These are phyloP conservation scores for Hydnomerulius pinastri DNA, from an alignment of 768 basidiomycete genomes.

Conservation along the genomic window DNA sequence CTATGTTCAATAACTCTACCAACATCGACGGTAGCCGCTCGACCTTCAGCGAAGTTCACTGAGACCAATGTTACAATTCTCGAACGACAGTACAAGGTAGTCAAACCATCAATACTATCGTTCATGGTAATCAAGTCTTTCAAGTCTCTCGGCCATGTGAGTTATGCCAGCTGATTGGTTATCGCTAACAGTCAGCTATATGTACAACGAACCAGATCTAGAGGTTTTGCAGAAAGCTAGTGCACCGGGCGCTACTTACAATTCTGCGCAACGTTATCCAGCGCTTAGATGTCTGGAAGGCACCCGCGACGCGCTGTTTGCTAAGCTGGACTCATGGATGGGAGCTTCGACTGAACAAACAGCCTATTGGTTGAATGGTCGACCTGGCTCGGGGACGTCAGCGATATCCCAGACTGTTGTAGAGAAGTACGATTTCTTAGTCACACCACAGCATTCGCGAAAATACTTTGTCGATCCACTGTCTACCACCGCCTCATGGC, in stretches of 20 bases:
- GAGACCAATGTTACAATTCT: conserved; percentile 4
- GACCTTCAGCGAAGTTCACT: conserved; percentile 13
- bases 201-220: conserved; percentile 14
- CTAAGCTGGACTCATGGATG: conserved; percentile 15
- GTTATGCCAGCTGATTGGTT: background rate
- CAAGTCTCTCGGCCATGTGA: conserved; percentile 14
- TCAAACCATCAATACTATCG: conserved; percentile 15
- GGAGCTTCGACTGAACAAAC: conserved; percentile 8
- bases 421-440: background rate
- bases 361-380: conserved; percentile 28
- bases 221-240: conserved; percentile 15
- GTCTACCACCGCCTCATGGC: too few relatives aligned
- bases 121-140: conserved; percentile 21
- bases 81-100: conserved; percentile 16
- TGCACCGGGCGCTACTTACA: conserved; percentile 20
- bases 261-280: conserved; percentile 20
- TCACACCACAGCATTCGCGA: too few relatives aligned
- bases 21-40: too few relatives aligned
- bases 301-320: conserved; percentile 20
- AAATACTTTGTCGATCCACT: too few relatives aligned
- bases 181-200: background rate
- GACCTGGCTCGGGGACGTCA: conserved; percentile 21
- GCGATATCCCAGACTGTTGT: background rate
- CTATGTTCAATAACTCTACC: too few relatives aligned
- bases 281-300: conserved; percentile 25